Evolutionary conservation across 2,329 filamentous ascomycete species (phyloP), one percentile per base, ranked within the genome.

Genomic region (Plenodomus tracheiphilus): DNA sequence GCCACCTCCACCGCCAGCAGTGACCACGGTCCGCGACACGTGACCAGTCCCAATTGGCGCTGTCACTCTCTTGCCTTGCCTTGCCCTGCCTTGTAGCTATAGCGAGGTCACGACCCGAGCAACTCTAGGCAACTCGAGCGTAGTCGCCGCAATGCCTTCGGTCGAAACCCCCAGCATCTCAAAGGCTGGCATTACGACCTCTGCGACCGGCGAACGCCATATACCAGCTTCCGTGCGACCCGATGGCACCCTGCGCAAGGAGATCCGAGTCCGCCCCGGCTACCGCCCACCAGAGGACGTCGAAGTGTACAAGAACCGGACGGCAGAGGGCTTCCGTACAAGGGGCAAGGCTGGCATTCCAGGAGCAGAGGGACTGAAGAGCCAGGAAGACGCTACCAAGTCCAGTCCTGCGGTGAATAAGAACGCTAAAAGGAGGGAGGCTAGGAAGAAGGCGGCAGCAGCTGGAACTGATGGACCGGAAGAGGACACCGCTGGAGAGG

Each of bases 241-340:
- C 19, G 94, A 99, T 69, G 94, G 94, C 49, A 91, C 88, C 42
- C 89, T 89, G n/a, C 85, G 94, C 47, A 95, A 89, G 68, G 93
- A 96, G 66, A 97, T 97, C 69, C 90, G 90, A 67, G 91, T 99
- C 53, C 85, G 91, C 22, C 93, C 94, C 0, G 95, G 94, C 45
- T 99, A 97, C 75, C 86, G 86, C 28, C 95, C 94, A 1, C 91
- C 92, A 0, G 94, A 99, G 75, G 94, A 99, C 74, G 87, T 97
- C 56, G 91, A 97, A 69, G 80, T 96, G 39, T 99, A 99, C 82
- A 95, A 91, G 77, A 97, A 96, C 74, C 86, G 89, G 48, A 91
- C 87, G 1, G 92, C 92, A 41, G 88, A 94, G 70, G 85, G 84
- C 41, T 96, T 89, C 77, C 91, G 91, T 68, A 91, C 84, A 61